Base-by-base conservation (phyloP, 2,329 filamentous ascomycete species). In the Fusarium agapanthi region DNA sequence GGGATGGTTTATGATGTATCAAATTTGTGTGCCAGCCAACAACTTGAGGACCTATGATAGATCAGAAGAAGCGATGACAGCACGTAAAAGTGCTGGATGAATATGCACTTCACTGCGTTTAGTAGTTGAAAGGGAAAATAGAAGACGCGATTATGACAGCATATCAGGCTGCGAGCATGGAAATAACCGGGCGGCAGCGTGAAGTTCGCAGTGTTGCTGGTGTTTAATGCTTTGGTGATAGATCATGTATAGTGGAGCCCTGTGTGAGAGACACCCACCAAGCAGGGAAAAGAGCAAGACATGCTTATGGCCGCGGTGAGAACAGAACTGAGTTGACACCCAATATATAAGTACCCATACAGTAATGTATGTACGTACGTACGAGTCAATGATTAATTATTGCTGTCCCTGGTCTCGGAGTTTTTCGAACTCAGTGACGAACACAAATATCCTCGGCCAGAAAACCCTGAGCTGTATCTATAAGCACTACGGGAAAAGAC, bases 1-100 rank as follows among this genome's bases (percentile, higher is more conserved):
- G 67, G 61, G 61, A 51, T 54, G 45, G 30, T 40, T 63, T 66
- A 43, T 75, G 73, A 75, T 64, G 38, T 67, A 72, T 75, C 73
- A 74, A 65, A 51, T 75, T 65, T 50, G 16, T n/a, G 35, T 51
- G 41, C 45, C 47, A 48, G 38, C 37, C 37, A 65, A 38, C 61
- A 30, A 32, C 47, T 38, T 13, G 34, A n/a, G 20, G 34, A 3
- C 24, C 20, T 38, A 22, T 38, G 50, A 38, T 28, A 28, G 20
- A 54, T 28, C 14, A 18, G 34, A 38, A 28, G 55, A 51, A 24
- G n/a, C 26, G 18, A 64, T 45, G 20, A 16, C 26, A 12, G 28
- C 18, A 38, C 15, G 9, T 24, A 30, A 26, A 20, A 45, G 57
- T 30, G 15, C 14, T 24, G n/a, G n/a, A 24, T 30, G 32, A 47